phyloP scores from a whole-genome alignment of 2,329 filamentous ascomycete genomes.

The Paramyrothecium roridum region DNA sequence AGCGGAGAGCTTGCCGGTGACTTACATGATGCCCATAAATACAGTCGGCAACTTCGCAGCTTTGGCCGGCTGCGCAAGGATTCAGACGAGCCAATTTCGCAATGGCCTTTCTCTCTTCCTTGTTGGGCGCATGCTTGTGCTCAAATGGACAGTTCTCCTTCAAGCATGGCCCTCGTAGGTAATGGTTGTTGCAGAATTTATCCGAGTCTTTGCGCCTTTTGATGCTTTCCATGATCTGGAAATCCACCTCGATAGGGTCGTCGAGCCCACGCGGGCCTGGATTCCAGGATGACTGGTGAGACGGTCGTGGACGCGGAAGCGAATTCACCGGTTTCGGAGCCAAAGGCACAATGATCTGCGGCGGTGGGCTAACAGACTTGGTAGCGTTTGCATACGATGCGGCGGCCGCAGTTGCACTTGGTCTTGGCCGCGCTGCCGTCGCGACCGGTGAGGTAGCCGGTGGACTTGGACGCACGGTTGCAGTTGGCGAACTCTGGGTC shows the following conservation, averaged over 20 bases:
- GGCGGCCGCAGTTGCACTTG: not conserved
- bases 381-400: constrained; percentile 41
- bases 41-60: constrained; percentile 55
- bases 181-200: constrained; percentile 63
- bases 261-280: constrained; percentile 55
- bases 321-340: constrained; percentile 20
- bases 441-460: not conserved
- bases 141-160: constrained; percentile 57
- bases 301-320: constrained; percentile 2
- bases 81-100: constrained; percentile 53
- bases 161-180: constrained; percentile 53
- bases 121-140: constrained; percentile 50
- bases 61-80: constrained; percentile 54
- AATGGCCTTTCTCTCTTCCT: constrained; percentile 55
- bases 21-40: constrained; percentile 63
- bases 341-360: constrained; percentile 38
- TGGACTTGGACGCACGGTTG: not conserved
- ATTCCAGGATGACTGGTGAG: constrained; percentile 40
- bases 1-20: constrained; percentile 11
- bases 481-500: not conserved
- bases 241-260: constrained; percentile 43
- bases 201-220: constrained; percentile 52
- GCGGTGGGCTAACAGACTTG: constrained; percentile 38
- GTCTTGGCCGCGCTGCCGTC: not conserved
- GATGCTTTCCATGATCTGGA: constrained; percentile 46